Evolutionary conservation across 371 early-diverging fungal species (phyloP), one percentile per base, ranked within the genome.

Genomic region (Mortierella sp.): DNA sequence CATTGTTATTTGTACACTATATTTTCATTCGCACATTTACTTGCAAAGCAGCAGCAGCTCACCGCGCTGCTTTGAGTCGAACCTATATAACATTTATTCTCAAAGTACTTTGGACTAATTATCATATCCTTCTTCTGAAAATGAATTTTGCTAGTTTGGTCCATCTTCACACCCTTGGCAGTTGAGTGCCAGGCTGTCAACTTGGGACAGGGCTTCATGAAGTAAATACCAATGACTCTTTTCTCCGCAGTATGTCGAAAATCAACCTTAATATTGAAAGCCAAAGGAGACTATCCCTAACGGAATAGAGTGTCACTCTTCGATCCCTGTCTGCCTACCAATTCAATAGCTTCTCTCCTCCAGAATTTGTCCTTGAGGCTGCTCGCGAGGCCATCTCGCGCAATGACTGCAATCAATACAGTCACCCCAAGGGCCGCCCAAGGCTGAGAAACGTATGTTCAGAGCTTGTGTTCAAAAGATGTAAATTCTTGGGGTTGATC

Each of bases 201-300:
- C 86, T 88, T 97, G 28, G 98, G 98, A 3, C 98, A 97, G 85
- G 97, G 96, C 3, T 94, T 89, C 72, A 94, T 93, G 93, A 93
- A 90, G 92, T 91, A 86, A n/a, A 66, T 56, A 69, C 61, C 6
- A 12, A 29, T 3, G 64, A 37, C 47, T 22, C 19, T 9, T 40
- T 54, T 55, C 35, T 3, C 6, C 29, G n/a, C 13, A 42, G 1
- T 12, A 57, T n/a, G 23, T 35, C 2, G n/a, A 66, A 51, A n/a
- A 45, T 45, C 45, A 45, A 19, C 19, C 45, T 17, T 43, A 4
- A n/a, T 15, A 13, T 43, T 43, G 43, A 43, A 43, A 15, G 17
- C 43, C 32, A 51, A 49, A 31, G 29, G n/a, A 49, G 6, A 43
- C 23, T 49, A 49, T 15, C 51, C 23, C 17, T 49, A 17, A 17